Evolutionary conservation across 148 eudicot species (phyloP), one percentile per base, ranked within the genome.

Genomic region (Persicaria maculosa): DNA sequence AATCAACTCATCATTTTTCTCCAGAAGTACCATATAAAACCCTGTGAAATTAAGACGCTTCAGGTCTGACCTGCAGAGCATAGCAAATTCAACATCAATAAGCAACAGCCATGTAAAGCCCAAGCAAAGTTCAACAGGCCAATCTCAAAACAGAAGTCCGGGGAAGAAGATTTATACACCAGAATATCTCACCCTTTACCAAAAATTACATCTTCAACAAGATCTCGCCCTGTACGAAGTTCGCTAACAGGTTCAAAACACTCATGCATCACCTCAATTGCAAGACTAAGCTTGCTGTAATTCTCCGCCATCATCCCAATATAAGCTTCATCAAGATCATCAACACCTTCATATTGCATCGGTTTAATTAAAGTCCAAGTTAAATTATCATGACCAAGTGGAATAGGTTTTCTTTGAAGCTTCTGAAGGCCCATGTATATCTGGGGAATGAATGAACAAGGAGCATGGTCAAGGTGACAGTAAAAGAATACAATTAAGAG

Each of bases 231-330:
- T 19, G 90, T 89, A 54, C 78, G 80, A 83, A 88, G 83, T 74
- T 93, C 98, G 79, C 88, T 87, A 62, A 95, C 85, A 50, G 97
- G 92, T 55, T 90, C 96, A 77, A 95, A 95, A 80, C 97, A 95
- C 71, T 95, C 98, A 50, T 92, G 96, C 92, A 95, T 91, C 78
- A 95, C 96, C 79, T 82, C 81, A 14, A 90, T 83, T 71, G 98
- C 98, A 43, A 92, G 82, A 80, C 76, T 81, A 50, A 93, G 93
- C 79, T 85, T 93, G 80, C 85, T 76, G 77, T 82, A 86, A 64
- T 69, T 87, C 74, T 93, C 93, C 2, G 82, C 71, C 71, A 79
- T 67, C 65, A 74, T 58, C 53, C 72, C 87, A 50, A 65, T 58
- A 77, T 81, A 80, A 61, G 74, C 71, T 36, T 78, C 79, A 76